Evolutionary conservation across 495 filamentous ascomycete species (phyloP).

Genomic region (Tuber melanosporum): DNA sequence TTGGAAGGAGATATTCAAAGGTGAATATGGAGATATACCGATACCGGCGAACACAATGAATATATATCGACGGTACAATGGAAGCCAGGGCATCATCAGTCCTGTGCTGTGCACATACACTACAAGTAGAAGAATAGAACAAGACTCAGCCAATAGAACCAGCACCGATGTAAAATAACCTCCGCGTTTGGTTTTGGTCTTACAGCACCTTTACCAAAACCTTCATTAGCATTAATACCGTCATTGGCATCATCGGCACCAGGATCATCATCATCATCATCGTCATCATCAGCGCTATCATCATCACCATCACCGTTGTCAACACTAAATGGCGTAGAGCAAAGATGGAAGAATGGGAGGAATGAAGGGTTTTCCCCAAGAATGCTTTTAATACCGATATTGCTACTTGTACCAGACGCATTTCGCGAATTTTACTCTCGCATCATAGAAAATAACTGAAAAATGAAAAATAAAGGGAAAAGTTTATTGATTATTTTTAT

Average conservation of each 20-base stretch:
- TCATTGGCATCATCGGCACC: not conserved
- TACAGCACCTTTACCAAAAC: not conserved
- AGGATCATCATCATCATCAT: not conserved
- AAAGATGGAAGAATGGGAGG: not conserved
- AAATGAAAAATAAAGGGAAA: not conserved
- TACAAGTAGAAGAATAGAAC: not conserved
- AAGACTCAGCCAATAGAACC: not conserved
- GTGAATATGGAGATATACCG: not conserved
- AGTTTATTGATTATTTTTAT: not conserved
- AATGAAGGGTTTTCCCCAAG: not conserved
- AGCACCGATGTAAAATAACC: not conserved
- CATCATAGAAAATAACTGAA: not conserved
- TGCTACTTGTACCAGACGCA: not conserved
- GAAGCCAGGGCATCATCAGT: not conserved
- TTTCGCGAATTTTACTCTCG: not conserved
- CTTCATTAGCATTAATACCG: not conserved
- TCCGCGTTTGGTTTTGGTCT: not conserved
- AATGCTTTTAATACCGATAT: not conserved
- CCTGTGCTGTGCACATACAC: no score
- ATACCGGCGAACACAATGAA: not conserved
- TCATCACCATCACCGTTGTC: not conserved
- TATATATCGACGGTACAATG: not conserved
- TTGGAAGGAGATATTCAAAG: not conserved
- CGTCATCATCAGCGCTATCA: not conserved
- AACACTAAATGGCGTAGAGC: not conserved